These are phyloP conservation scores for Chlamydomonas sphaeroides DNA, from an alignment of 139 green algal species.

Conservation along the genomic window DNA sequence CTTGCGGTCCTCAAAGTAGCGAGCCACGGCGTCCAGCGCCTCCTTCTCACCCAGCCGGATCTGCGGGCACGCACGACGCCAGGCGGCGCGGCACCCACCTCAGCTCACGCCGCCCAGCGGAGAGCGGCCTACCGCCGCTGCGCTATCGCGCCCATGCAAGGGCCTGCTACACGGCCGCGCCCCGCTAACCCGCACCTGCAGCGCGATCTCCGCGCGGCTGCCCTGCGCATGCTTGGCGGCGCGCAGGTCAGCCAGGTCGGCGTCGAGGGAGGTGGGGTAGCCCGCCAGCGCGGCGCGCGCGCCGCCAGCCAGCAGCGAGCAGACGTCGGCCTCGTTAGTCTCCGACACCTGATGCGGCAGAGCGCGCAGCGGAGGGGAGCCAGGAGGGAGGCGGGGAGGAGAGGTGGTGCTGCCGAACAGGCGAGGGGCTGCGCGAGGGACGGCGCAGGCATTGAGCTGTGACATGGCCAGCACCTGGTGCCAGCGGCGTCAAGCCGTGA, in stretches of 20 bases:
- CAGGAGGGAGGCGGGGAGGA: too few relatives aligned
- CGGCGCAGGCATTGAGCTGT: too few relatives aligned
- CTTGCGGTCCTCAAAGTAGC: slow-evolving; percentile 77
- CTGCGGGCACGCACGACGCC: too few relatives aligned
- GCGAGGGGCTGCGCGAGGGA: too few relatives aligned
- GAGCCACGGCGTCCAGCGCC: slow-evolving; percentile 71
- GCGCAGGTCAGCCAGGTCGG: slow-evolving; percentile 67
- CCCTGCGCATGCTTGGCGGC: slow-evolving; percentile 21
- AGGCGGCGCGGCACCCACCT: neutral
- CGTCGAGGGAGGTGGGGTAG: slow-evolving; percentile 70
- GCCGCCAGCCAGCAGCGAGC: slow-evolving; percentile 75
- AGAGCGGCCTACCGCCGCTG: too few relatives aligned
- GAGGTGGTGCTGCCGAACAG: neutral
- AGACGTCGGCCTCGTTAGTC: slow-evolving; percentile 87
- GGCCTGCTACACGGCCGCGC: too few relatives aligned
- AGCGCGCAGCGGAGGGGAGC: too few relatives aligned
- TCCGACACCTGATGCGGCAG: slow-evolving; percentile 54
- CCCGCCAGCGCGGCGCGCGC: slow-evolving; percentile 59
- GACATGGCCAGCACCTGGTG: too few relatives aligned
- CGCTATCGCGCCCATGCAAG: too few relatives aligned
- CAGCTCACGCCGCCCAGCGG: too few relatives aligned
- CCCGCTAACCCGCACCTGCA: slow-evolving; percentile 67
- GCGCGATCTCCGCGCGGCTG: slow-evolving; percentile 58
- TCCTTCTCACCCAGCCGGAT: slow-evolving; percentile 84
- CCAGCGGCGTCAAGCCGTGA: too few relatives aligned